phyloP scores from a whole-genome alignment of 1,284 basidiomycete species.

The Phlebopus sp. region DNA sequence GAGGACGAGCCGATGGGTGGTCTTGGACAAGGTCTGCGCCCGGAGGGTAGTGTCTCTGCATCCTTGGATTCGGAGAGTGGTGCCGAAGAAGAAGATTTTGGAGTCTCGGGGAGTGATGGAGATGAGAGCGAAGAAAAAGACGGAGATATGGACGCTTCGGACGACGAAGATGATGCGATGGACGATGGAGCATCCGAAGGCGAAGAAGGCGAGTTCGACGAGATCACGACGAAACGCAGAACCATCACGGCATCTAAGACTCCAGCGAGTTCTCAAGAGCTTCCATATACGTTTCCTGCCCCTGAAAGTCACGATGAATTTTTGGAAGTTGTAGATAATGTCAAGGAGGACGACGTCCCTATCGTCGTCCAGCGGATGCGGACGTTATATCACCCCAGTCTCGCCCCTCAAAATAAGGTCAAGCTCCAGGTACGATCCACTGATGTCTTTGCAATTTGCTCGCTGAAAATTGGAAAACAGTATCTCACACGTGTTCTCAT shows the following conservation, averaged over 20 bases:
- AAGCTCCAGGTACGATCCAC: conserved; percentile 72
- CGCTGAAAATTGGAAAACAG: conserved; percentile 36
- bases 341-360: conserved; percentile 72
- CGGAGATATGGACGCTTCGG: conserved; percentile 33
- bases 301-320: conserved; percentile 88
- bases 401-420: conserved; percentile 88
- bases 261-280: conserved; percentile 45
- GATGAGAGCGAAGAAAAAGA: conserved; percentile 37
- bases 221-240: conserved; percentile 34
- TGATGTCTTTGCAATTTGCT: conserved; percentile 4
- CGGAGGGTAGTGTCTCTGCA: conserved; percentile 18
- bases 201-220: conserved; percentile 43
- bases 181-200: conserved; percentile 32
- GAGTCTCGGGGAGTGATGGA: conserved; percentile 53
- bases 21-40: conserved; percentile 51
- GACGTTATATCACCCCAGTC: conserved; percentile 86
- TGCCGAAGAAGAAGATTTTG: conserved; percentile 41
- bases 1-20: conserved; percentile 49
- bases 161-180: conserved; percentile 34
- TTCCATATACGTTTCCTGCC: conserved; percentile 92
- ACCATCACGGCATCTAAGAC: conserved; percentile 31
- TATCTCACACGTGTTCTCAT: conserved; percentile 80
- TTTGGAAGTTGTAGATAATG: conserved; percentile 71
- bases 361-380: conserved; percentile 91
- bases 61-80: conserved; percentile 28